phyloP scores from a whole-genome alignment of 305 asterid genomes.

The Coffea humblotiana region DNA sequence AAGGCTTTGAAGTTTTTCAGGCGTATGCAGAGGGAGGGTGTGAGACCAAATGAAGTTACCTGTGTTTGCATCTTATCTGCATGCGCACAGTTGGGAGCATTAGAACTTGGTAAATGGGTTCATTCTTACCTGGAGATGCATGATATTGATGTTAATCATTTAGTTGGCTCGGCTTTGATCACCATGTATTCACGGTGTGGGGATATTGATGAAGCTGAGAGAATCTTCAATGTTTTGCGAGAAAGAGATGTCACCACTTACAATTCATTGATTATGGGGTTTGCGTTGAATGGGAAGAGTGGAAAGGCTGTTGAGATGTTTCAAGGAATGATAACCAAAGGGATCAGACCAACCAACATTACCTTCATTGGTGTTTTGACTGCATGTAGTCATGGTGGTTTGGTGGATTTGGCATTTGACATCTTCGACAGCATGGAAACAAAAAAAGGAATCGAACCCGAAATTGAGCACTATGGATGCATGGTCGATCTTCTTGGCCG shows the following conservation, averaged over 20 bases:
- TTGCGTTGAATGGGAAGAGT: slow-evolving; percentile 49
- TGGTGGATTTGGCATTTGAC: slow-evolving; percentile 41
- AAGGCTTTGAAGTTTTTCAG: slow-evolving; percentile 49
- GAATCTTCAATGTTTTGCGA: slow-evolving; percentile 31
- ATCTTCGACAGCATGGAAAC: slow-evolving; percentile 39
- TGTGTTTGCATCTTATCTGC: slow-evolving; percentile 52
- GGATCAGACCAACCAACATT: slow-evolving; percentile 39
- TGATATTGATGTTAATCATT: slow-evolving; percentile 37
- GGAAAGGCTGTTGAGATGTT: slow-evolving; percentile 39
- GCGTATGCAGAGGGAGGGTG: slow-evolving; percentile 49
- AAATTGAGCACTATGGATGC: slow-evolving; percentile 59
- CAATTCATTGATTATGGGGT: slow-evolving; percentile 54
- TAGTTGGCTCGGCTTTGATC: slow-evolving; percentile 53
- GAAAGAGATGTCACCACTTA: slow-evolving; percentile 47
- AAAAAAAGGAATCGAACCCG: slow-evolving; percentile 36
- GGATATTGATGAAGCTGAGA: slow-evolving; percentile 44
- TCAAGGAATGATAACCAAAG: slow-evolving; percentile 36
- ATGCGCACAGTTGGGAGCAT: slow-evolving; percentile 55
- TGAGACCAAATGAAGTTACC: slow-evolving; percentile 49
- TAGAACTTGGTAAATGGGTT: slow-evolving; percentile 59
- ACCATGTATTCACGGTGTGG: slow-evolving; percentile 64
- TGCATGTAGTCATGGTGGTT: slow-evolving; percentile 61
- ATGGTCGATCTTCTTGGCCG: slow-evolving; percentile 66
- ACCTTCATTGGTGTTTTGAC: slow-evolving; percentile 49
- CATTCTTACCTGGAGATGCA: slow-evolving; percentile 41